Base-by-base conservation (phyloP, 306 rosid genomes). In the Trifolium subterraneum region DNA sequence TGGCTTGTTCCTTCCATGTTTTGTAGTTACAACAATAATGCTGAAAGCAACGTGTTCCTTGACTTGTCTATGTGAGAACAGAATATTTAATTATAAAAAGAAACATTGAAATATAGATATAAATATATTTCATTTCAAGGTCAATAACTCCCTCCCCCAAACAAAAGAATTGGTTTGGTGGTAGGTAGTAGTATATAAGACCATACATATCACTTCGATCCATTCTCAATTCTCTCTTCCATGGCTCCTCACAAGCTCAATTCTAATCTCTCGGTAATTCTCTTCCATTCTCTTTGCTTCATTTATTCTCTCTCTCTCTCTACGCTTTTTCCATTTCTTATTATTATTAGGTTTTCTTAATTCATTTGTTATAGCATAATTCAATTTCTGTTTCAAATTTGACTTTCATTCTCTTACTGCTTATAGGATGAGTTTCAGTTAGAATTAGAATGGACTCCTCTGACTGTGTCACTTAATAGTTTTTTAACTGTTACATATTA, bases 231-330 rank as follows among this genome's bases (percentile, higher is more conserved):
- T 19, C 61, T 54, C 31, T 64, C 12, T 35, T 12, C 71, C 71
- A 93, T 93, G 98, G 75, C 94, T 22, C 86, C 97, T 22, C 86
- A 84, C 96, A 93, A 91, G 86, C 82, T 84, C 83, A 84, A 80
- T 76, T 75, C 96, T 39, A 84, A 78, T 78, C 71, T 94, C 45
- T 35, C 88, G 76, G 98, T 91, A 91, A 83, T 77, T 83, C n/a
- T 60, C 1, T 18, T 35, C 89, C 89, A 83, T 77, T 83, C n/a
- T 19, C 10, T 33, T 1, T 70, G 47, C 47, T 44, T 44, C 15
- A 45, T 6, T 59, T 42, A 3, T 23, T 55, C 56, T 36, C 25
- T 20, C 33, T 81, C 1, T 22, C 6, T 55, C 33, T 36, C 69
- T 80, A 75, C 78, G 84, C 63, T 68, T 78, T 61, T 51, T 65